A percentile compares a stretch with the other conserved stretches of the same genome.
phyloP scores from a whole-genome alignment of 2,329 filamentous ascomycete genomes.

The Pseudocercospora musae region DNA sequence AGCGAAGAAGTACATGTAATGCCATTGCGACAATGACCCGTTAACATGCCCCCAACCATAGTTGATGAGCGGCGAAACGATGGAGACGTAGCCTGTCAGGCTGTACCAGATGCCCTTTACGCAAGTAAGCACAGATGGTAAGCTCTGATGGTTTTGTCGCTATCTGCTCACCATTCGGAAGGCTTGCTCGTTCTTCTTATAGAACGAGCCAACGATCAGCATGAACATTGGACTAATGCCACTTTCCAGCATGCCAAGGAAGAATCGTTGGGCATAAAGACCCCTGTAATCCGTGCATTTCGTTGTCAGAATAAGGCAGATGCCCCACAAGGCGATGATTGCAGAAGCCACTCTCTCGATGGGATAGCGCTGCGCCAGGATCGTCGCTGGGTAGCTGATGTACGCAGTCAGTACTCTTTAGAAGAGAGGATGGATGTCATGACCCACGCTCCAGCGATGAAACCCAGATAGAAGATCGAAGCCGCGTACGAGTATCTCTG shows the following conservation, averaged over 20 bases:
- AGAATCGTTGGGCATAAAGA: slow-evolving; percentile 51
- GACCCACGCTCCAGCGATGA: slow-evolving; percentile 41
- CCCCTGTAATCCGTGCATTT: slow-evolving; percentile 39
- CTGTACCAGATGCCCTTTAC: slow-evolving; percentile 27
- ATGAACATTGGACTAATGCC: slow-evolving; percentile 35
- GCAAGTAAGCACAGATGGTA: background rate
- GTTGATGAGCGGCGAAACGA: slow-evolving; percentile 49
- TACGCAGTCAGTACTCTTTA: background rate
- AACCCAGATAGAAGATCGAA: slow-evolving; percentile 51
- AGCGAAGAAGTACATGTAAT: slow-evolving; percentile 39
- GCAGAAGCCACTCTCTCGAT: slow-evolving; percentile 46
- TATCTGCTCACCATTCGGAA: slow-evolving; percentile 22
- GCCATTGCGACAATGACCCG: slow-evolving; percentile 22
- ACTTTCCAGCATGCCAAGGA: slow-evolving; percentile 55
- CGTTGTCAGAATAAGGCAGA: slow-evolving; percentile 38
- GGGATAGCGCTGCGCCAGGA: slow-evolving; percentile 46
- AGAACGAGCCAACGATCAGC: slow-evolving; percentile 20
- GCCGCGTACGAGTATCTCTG: slow-evolving; percentile 46
- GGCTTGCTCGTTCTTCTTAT: slow-evolving; percentile 31
- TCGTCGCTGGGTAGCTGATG: slow-evolving; percentile 40
- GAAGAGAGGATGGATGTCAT: background rate
- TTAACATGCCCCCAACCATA: slow-evolving; percentile 48
- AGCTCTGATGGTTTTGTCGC: background rate
- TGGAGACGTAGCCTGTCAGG: slow-evolving; percentile 45
- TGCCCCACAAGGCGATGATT: slow-evolving; percentile 39